Conservation (phyloP, 2,329 filamentous ascomycete species). For the Colletotrichum sp. region DNA sequence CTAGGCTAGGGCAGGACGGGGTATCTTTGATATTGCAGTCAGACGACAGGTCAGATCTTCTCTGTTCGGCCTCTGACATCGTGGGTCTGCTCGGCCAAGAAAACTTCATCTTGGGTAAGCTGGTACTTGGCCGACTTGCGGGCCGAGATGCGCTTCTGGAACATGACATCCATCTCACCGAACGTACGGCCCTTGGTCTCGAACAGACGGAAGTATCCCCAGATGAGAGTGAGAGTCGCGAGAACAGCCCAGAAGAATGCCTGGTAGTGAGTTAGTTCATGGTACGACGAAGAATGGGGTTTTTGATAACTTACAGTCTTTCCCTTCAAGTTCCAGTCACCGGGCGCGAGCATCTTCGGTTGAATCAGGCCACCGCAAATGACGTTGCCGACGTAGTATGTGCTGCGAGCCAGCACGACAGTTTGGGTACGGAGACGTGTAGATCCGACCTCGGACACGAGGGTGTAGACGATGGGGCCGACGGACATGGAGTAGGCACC, state of each 20-base stretch:
- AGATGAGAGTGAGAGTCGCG: conserved; percentile 40
- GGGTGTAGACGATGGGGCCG: conserved; percentile 50
- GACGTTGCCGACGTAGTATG: conserved; percentile 46
- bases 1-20: neutral
- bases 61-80: neutral
- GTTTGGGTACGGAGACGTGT: conserved; percentile 52
- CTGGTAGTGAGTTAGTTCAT: conserved; percentile 24
- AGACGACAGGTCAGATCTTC: neutral
- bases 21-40: neutral
- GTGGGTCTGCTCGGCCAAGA: conserved; percentile 4
- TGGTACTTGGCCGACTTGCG: conserved; percentile 41
- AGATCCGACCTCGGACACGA: conserved; percentile 47
- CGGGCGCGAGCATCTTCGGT: conserved; percentile 41
- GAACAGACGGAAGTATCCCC: conserved; percentile 48
- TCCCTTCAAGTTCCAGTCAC: conserved; percentile 43
- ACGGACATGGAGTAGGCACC: conserved; percentile 47
- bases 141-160: conserved; percentile 40
- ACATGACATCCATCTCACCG: conserved; percentile 49
- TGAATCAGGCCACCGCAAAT: conserved; percentile 42
- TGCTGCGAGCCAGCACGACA: conserved; percentile 46
- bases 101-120: conserved; percentile 38
- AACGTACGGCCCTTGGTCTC: conserved; percentile 51
- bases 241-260: conserved; percentile 48
- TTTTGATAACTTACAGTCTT: conserved; percentile 34
- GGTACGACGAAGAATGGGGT: neutral